Percentiles rank a stretch among this genome's conserved stretches.
phyloP scores from a whole-genome alignment of 345 rosid species.

The Odontarrhena argentea region DNA sequence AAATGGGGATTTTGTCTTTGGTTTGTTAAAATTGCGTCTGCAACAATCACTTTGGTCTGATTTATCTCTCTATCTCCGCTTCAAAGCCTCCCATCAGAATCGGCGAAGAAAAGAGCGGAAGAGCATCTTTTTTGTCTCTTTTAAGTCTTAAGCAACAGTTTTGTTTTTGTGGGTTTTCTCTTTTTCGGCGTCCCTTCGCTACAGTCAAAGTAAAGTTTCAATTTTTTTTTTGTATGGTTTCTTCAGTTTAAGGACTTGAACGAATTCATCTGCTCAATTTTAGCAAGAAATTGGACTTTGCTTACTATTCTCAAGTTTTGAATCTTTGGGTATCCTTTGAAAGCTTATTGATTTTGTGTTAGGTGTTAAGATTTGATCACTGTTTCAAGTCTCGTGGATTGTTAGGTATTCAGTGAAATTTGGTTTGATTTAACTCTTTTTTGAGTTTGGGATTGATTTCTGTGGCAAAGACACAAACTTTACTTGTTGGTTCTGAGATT shows the following conservation, averaged over 20 bases:
- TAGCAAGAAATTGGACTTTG: constrained; percentile 40
- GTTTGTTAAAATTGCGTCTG: constrained; percentile 17
- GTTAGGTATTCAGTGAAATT: constrained; percentile 17
- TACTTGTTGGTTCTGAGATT: not conserved
- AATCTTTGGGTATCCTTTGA: constrained; percentile 35
- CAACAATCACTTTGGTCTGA: constrained; percentile 32
- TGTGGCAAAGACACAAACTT: constrained; percentile 18
- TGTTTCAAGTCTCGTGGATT: constrained; percentile 24
- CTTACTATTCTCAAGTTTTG: constrained; percentile 19
- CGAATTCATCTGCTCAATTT: constrained; percentile 23
- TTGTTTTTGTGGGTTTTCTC: constrained; percentile 29
- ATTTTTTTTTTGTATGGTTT: constrained; percentile 10
- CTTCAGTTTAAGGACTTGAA: constrained; percentile 19
- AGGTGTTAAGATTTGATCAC: constrained; percentile 27
- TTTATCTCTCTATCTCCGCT: constrained; percentile 17
- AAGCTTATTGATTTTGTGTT: constrained; percentile 29
- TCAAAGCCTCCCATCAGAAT: constrained; percentile 36
- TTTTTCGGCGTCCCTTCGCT: constrained; percentile 34
- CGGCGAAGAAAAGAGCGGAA: constrained; percentile 29
- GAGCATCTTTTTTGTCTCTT: constrained; percentile 25
- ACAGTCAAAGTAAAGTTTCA: constrained; percentile 39
- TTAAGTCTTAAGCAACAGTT: constrained; percentile 9
- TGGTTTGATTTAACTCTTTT: constrained; percentile 26
- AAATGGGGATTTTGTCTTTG: constrained; percentile 16
- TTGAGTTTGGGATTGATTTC: not conserved